phyloP scores from a whole-genome alignment of 352 stramenopile species.

The Pythium phragmitis region DNA sequence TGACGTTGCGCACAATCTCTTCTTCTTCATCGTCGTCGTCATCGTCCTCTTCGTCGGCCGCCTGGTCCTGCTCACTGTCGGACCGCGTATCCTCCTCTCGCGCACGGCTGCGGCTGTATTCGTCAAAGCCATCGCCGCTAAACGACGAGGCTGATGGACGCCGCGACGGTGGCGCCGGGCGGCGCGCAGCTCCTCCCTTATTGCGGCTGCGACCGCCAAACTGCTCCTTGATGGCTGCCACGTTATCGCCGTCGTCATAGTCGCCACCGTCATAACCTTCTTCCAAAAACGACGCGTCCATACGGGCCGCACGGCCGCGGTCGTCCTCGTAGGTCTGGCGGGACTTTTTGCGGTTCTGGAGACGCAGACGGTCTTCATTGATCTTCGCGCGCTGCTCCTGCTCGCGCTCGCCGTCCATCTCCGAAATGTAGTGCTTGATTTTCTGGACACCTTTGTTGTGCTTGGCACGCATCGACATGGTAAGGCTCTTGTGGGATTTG shows the following conservation, averaged over 20 bases:
- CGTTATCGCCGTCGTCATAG: constrained; percentile 84
- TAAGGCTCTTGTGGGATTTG: constrained; percentile 86
- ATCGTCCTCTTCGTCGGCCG: constrained; percentile 45
- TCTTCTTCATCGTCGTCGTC: constrained; percentile 81
- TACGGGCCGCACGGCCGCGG: constrained; percentile 65
- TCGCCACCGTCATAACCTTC: constrained; percentile 74
- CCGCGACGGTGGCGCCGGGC: constrained; percentile 33
- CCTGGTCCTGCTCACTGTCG: constrained; percentile 61
- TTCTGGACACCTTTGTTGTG: constrained; percentile 89
- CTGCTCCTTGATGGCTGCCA: constrained; percentile 84
- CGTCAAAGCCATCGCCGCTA: constrained; percentile 71
- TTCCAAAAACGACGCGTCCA: constrained; percentile 84
- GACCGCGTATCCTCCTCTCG: constrained; percentile 63
- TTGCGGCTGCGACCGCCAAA: constrained; percentile 49
- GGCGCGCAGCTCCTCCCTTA: constrained; percentile 27
- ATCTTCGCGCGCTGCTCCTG: constrained; percentile 86
- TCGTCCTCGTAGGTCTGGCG: constrained; percentile 81
- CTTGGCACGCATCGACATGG: constrained; percentile 88
- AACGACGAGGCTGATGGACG: constrained; percentile 41
- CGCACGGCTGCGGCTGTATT: constrained; percentile 64
- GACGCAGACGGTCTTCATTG: constrained; percentile 76
- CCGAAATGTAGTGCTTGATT: constrained; percentile 86
- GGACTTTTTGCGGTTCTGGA: constrained; percentile 86
- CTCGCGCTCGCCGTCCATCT: constrained; percentile 78
- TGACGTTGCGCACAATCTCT: constrained; percentile 63